Evolutionary conservation across 495 filamentous ascomycete species (phyloP).

Genomic region (Parathielavia appendiculata): DNA sequence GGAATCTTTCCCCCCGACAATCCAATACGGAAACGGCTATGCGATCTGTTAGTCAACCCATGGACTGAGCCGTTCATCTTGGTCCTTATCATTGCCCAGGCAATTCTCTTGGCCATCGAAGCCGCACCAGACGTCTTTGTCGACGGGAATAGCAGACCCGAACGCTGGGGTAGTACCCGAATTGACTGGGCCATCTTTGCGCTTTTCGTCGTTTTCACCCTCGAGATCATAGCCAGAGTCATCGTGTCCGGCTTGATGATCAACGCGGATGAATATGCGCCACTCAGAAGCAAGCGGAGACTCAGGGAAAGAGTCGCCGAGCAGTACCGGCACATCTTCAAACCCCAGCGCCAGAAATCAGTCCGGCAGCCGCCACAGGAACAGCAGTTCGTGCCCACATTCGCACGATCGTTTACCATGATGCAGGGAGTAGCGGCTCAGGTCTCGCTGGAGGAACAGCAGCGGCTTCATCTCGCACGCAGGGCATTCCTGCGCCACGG

Average conservation of each 20-base stretch:
- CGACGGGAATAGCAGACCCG: conserved; percentile 42
- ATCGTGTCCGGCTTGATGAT: conserved; percentile 90
- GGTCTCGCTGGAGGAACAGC: conserved; percentile 69
- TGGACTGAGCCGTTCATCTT: conserved; percentile 84
- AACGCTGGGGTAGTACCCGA: conserved; percentile 57
- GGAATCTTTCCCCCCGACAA: conserved; percentile 78
- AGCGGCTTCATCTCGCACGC: conserved; percentile 76
- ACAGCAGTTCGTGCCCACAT: conserved; percentile 54
- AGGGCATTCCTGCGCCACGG: conserved; percentile 90
- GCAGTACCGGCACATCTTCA: conserved; percentile 72
- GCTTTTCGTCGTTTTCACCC: conserved; percentile 86
- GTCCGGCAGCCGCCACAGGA: conserved; percentile 41
- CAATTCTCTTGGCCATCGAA: conserved; percentile 78
- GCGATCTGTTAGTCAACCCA: conserved; percentile 83
- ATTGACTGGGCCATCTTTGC: conserved; percentile 77
- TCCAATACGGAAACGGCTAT: conserved; percentile 65
- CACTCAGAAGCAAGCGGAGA: conserved; percentile 64
- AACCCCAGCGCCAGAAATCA: conserved; percentile 67
- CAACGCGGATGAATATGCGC: conserved; percentile 82
- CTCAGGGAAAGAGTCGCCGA: conserved; percentile 66
- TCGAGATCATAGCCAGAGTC: conserved; percentile 74
- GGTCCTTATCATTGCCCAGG: conserved; percentile 81
- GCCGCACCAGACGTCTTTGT: conserved; percentile 62
- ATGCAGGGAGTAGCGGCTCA: conserved; percentile 48
- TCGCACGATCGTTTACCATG: conserved; percentile 78